Base-by-base conservation (phyloP, 306 rosid species). In the Geum urbanum region DNA sequence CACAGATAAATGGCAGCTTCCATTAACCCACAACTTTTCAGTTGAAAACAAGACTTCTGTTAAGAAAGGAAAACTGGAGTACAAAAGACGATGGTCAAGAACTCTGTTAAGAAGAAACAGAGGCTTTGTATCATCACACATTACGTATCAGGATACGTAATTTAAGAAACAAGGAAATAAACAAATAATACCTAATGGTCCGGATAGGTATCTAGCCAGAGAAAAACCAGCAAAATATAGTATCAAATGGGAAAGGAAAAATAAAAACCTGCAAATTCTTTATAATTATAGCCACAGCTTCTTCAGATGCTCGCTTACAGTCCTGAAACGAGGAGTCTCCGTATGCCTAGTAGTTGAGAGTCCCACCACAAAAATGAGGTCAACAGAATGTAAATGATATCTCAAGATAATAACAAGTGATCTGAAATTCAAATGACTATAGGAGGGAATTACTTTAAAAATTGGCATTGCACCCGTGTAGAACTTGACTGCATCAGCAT, bases 381-480 rank as follows among this genome's bases (percentile, higher is more conserved):
- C 20, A 12, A 44, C 52, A 50, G 39, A 22, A n/a, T 43, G 55
- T 27, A 63, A 63, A 53, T 24, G 13, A 62, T 1, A 9, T 18
- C 24, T 63, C 61, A 77, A 15, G 64, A 49, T 55, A 76, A 61
- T 41, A 68, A 37, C 60, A 60, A 53, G 62, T 72, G 69, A 79
- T 50, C 61, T 53, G 14, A 27, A n/a, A 56, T 66, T 67, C 63
- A 59, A 43, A 78, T n/a, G 78, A 66, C 59, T 24, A 44, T 47
- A 32, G 35, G 62, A 68, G 55, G 53, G 64, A 61, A 9, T 56
- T 75, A 92, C 98, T 92, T 86, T 90, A 72, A 92, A 90, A 72
- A 92, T 90, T 63, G 98, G 98, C 86, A 84, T 84, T 61, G 98
- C 97, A 77, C 98, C 98, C 0, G 84, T 85, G 82, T 92, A 90